These are phyloP conservation scores for Colletotrichum chlorophyti DNA, from an alignment of 2,329 filamentous ascomycete genomes.

Conservation along the genomic window DNA sequence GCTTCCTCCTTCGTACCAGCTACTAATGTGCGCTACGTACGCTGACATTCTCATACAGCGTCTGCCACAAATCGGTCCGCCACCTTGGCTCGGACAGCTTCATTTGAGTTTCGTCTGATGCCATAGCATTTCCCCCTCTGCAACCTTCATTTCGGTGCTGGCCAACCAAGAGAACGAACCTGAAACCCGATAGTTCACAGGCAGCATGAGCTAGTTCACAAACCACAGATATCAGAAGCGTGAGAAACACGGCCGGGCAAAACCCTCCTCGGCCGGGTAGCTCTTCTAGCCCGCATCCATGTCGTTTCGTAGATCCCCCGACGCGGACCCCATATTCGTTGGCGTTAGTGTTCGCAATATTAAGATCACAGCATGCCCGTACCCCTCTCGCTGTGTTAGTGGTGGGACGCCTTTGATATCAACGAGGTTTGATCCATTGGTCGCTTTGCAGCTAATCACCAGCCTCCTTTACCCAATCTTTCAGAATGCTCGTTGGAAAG, in stretches of 20 bases:
- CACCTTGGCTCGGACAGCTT: background rate
- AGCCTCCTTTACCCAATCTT: background rate
- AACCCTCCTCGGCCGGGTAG: background rate
- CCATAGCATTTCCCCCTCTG: background rate
- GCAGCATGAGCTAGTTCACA: background rate
- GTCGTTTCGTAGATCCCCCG: slow-evolving; percentile 22
- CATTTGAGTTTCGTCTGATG: slow-evolving; percentile 20
- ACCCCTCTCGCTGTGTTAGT: rapidly evolving
- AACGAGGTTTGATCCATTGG: too few relatives aligned
- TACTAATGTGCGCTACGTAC: background rate
- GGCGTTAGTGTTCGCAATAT: background rate
- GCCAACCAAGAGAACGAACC: background rate
- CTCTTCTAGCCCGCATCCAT: slow-evolving; percentile 6
- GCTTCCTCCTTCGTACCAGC: background rate
- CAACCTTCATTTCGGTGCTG: background rate
- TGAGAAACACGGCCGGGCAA: background rate
- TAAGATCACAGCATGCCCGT: slow-evolving; percentile 3
- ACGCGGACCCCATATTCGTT: background rate
- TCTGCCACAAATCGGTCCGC: too few relatives aligned
- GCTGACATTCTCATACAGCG: too few relatives aligned
- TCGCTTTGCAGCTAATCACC: background rate
- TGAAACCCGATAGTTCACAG: background rate
- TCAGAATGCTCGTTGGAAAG: slow-evolving; percentile 23
- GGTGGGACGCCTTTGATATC: too few relatives aligned
- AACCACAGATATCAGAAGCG: slow-evolving; percentile 7